Evolutionary conservation across 1,284 basidiomycete genomes (phyloP).

Genomic region (Trametes sp.): DNA sequence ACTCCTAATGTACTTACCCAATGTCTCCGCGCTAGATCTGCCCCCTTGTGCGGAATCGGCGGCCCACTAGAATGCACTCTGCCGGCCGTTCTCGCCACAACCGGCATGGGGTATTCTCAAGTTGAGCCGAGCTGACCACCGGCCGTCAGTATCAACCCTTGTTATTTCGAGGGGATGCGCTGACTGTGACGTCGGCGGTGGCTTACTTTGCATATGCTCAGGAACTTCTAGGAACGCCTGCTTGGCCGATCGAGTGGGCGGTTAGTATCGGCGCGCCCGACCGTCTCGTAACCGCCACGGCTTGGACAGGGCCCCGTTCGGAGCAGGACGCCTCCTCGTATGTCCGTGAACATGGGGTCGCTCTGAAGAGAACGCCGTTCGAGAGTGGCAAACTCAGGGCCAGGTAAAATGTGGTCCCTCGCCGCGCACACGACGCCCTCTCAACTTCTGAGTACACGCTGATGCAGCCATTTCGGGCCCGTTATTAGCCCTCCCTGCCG

Average conservation of each 20-base stretch:
- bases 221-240: not conserved
- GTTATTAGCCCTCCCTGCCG: not conserved
- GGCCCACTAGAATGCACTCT: not conserved
- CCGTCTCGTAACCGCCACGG: not conserved
- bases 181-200: not conserved
- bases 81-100: not conserved
- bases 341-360: not conserved
- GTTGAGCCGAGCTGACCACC: too few relatives aligned
- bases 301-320: not conserved
- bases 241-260: not conserved
- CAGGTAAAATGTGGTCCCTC: not conserved
- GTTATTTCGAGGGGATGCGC: not conserved
- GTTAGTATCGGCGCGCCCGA: not conserved
- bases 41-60: not conserved
- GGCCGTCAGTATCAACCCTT: too few relatives aligned
- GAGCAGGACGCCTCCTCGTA: not conserved
- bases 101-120: not conserved
- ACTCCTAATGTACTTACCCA: not conserved
- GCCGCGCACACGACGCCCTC: not conserved
- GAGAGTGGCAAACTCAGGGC: not conserved
- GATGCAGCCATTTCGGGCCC: not conserved
- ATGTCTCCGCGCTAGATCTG: not conserved
- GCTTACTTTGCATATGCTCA: not conserved
- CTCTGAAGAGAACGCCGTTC: not conserved
- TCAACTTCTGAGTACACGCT: not conserved